These are phyloP conservation scores for Acanthamoeba royreba DNA, from an alignment of 208 protist species.

Conservation along the genomic window DNA sequence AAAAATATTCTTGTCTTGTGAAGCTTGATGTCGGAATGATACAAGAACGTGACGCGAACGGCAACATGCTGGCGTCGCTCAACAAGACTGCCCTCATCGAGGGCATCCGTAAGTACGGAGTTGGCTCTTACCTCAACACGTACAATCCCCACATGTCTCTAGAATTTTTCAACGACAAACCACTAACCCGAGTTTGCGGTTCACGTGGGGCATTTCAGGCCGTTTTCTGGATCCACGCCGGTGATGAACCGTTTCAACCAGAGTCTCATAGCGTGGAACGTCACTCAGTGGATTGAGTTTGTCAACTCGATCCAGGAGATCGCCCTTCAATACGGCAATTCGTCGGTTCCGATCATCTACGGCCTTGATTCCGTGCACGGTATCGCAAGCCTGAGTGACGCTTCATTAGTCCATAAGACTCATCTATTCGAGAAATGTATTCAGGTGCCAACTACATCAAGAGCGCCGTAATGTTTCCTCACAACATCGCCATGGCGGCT, in stretches of 20 bases:
- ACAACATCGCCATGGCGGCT: slow-evolving; percentile 53
- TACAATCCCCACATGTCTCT: background rate
- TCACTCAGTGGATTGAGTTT: slow-evolving; percentile 46
- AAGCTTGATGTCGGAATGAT: background rate
- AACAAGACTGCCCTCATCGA: slow-evolving; percentile 35
- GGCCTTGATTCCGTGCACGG: slow-evolving; percentile 66
- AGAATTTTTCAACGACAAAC: background rate
- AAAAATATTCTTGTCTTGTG: background rate
- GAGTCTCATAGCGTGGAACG: slow-evolving; percentile 17
- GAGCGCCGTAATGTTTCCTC: slow-evolving; percentile 53
- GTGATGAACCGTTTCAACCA: background rate
- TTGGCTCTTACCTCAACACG: slow-evolving; percentile 42
- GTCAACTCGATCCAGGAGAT: slow-evolving; percentile 41
- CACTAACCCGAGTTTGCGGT: background rate
- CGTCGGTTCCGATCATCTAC: slow-evolving; percentile 64
- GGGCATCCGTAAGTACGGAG: background rate
- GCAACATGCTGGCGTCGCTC: background rate
- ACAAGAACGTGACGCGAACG: background rate
- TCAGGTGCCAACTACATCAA: slow-evolving; percentile 1
- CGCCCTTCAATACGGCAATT: slow-evolving; percentile 44
- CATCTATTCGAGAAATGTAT: background rate
- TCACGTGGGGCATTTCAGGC: background rate
- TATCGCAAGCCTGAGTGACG: too few relatives aligned
- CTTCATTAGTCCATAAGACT: too few relatives aligned
- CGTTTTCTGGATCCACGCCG: background rate